These are phyloP conservation scores for Vitis rupestris DNA, from an alignment of 164 flowering plant genomes.

Conservation along the genomic window DNA sequence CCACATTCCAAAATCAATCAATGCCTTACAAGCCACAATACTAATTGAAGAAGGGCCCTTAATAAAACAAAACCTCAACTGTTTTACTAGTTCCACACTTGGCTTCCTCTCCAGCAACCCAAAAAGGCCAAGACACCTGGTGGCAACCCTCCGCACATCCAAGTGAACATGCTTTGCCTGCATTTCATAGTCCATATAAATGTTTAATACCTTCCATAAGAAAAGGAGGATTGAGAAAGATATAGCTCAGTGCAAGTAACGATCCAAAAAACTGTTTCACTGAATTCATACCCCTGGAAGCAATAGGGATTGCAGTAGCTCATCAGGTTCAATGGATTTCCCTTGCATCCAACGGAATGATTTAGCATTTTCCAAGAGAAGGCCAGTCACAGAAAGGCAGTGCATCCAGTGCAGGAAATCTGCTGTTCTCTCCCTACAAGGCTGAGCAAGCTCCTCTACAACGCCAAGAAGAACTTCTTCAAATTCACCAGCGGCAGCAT, in stretches of 20 bases:
- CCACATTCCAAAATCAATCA: slow-evolving; percentile 87
- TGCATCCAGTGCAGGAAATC: slow-evolving; percentile 96
- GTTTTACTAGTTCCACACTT: slow-evolving; percentile 67
- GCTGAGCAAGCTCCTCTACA: slow-evolving; percentile 80
- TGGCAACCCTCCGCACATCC: slow-evolving; percentile 85
- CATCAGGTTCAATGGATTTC: slow-evolving; percentile 55
- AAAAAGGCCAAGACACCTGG: slow-evolving; percentile 92
- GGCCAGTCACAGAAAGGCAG: slow-evolving; percentile 74
- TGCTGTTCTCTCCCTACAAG: slow-evolving; percentile 93
- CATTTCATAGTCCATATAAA: slow-evolving; percentile 18
- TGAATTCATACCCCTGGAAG: slow-evolving; percentile 76
- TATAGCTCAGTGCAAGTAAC: neutral
- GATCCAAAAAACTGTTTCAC: neutral
- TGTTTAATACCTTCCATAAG: neutral
- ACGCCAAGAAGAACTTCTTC: slow-evolving; percentile 69
- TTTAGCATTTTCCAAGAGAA: slow-evolving; percentile 68
- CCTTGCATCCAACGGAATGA: slow-evolving; percentile 54
- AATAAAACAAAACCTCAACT: slow-evolving; percentile 59
- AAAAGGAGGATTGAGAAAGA: neutral
- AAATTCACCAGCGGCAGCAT: slow-evolving; percentile 81
- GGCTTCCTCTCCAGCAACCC: slow-evolving; percentile 77
- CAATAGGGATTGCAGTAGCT: slow-evolving; percentile 70
- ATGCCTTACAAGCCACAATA: slow-evolving; percentile 69
- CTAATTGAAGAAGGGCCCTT: slow-evolving; percentile 57
- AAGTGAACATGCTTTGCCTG: slow-evolving; percentile 90